A percentile compares a stretch with the other conserved stretches of the same genome.
phyloP scores from a whole-genome alignment of 768 basidiomycete species.

The Mycena maculata region DNA sequence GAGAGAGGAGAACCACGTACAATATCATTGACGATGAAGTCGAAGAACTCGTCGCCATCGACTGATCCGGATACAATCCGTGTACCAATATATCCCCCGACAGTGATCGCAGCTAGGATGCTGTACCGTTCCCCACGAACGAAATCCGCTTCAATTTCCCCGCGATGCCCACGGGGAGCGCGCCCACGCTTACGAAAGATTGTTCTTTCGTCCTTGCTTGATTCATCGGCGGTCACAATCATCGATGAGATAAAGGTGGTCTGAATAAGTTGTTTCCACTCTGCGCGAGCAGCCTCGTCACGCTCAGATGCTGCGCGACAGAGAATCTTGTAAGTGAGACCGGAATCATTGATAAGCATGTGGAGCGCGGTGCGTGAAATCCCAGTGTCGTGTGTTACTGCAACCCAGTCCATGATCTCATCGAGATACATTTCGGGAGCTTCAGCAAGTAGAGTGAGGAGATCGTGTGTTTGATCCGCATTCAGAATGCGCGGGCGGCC shows the following conservation, averaged over 20 bases:
- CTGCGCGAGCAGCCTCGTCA: constrained; percentile 31
- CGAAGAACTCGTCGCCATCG: constrained; percentile 27
- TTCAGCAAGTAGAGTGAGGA: constrained; percentile 22
- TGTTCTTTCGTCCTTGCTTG: constrained; percentile 12
- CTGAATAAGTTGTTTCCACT: constrained; percentile 30
- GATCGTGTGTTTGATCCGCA: constrained; percentile 18
- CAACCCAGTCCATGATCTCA: constrained; percentile 39
- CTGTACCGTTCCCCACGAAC: constrained; percentile 30
- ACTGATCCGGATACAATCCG: constrained; percentile 20
- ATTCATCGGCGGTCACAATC: constrained; percentile 16
- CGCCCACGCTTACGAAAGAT: constrained; percentile 21
- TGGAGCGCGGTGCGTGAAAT: constrained; percentile 36
- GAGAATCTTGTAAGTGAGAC: constrained; percentile 39
- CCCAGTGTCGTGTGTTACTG: constrained; percentile 29
- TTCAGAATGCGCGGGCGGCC: constrained; percentile 20
- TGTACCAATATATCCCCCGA: constrained; percentile 21
- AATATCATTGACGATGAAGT: constrained; percentile 31
- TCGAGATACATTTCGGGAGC: constrained; percentile 38
- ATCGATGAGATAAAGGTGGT: constrained; percentile 21
- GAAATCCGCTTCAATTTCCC: constrained; percentile 25
- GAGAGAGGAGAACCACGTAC: background rate
- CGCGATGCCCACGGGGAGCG: constrained; percentile 3
- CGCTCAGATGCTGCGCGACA: constrained; percentile 36
- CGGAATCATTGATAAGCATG: constrained; percentile 32
- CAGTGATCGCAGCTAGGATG: constrained; percentile 28